Conservation (phyloP, 2,329 filamentous ascomycete genomes). For the Beauveria caledonica region DNA sequence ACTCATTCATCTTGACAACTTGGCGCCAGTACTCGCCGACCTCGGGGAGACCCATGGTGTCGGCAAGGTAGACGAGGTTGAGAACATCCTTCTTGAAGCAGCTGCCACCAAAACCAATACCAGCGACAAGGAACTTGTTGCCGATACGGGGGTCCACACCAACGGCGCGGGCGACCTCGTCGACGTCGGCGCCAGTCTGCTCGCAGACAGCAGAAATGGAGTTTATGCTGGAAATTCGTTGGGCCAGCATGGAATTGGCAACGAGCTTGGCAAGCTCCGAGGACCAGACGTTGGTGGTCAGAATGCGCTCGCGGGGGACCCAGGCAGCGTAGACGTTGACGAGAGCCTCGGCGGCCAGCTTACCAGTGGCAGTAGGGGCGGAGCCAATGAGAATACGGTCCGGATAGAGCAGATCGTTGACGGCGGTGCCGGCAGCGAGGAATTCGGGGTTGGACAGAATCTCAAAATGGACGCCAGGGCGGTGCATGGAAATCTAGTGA, state of each 20-base stretch:
- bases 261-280: conserved; percentile 73
- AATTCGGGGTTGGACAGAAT: conserved; percentile 79
- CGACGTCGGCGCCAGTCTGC: conserved; percentile 64
- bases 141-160: conserved; percentile 67
- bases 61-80: conserved; percentile 64
- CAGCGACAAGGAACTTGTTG: conserved; percentile 63
- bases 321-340: conserved; percentile 61
- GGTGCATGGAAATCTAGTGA: conserved; percentile 45
- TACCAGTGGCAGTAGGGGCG: conserved; percentile 49
- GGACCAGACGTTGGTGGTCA: conserved; percentile 68
- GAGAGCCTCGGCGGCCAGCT: conserved; percentile 53
- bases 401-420: conserved; percentile 61
- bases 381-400: conserved; percentile 72
- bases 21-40: conserved; percentile 69
- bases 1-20: conserved; percentile 70
- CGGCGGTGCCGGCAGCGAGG: conserved; percentile 67
- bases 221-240: conserved; percentile 75
- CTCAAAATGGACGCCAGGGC: conserved; percentile 60
- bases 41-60: conserved; percentile 59
- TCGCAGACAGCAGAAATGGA: conserved; percentile 75
- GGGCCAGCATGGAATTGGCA: conserved; percentile 72
- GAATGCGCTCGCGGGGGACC: conserved; percentile 58
- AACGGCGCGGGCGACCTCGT: conserved; percentile 59
- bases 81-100: conserved; percentile 79
- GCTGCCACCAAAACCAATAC: conserved; percentile 69